phyloP scores from a whole-genome alignment of 345 rosid genomes.

The Syzygium grande region DNA sequence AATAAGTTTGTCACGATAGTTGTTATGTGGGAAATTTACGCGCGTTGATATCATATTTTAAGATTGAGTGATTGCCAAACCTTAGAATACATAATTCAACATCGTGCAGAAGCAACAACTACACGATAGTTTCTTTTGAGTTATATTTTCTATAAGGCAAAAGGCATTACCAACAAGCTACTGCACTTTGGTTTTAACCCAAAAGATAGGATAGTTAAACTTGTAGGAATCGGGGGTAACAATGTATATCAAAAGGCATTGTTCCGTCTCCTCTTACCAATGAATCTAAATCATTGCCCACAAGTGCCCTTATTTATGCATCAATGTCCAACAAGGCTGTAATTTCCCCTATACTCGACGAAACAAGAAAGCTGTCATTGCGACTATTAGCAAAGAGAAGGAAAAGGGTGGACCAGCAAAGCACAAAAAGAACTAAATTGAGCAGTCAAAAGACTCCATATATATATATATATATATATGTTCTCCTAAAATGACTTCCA shows the following conservation, averaged over 20 bases:
- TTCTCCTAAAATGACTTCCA: not conserved
- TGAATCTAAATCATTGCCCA: constrained; percentile 3
- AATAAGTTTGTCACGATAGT: too few species aligned
- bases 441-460: not conserved
- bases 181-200: too few species aligned
- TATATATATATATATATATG: not conserved
- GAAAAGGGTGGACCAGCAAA: not conserved
- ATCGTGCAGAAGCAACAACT: too few species aligned
- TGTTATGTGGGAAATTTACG: too few species aligned
- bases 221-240: not conserved
- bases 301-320: constrained; percentile 20
- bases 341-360: not conserved
- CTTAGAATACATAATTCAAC: too few species aligned
- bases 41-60: too few species aligned
- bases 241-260: not conserved
- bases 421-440: not conserved
- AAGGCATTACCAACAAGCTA: too few species aligned
- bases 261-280: not conserved
- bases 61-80: too few species aligned
- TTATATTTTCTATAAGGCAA: too few species aligned
- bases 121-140: too few species aligned
- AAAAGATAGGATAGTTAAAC: too few species aligned
- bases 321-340: not conserved
- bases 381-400: not conserved
- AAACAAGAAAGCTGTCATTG: not conserved